Base-by-base conservation (phyloP, 495 filamentous ascomycete genomes). In the Bryoglossum gracile region DNA sequence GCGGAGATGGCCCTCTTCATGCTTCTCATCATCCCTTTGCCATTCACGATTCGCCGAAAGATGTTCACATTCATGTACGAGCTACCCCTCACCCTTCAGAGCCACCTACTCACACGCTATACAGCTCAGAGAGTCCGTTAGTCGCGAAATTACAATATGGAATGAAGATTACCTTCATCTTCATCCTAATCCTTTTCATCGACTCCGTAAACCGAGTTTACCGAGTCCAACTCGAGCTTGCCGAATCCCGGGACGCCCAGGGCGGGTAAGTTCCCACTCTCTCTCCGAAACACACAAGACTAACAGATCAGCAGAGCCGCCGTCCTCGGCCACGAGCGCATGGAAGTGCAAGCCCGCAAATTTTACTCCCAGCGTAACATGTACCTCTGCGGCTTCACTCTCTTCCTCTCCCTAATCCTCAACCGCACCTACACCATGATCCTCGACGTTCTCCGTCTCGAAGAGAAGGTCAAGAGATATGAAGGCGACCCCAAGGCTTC, bases 351-450 rank as follows among this genome's bases (percentile, higher is more conserved):
- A 67, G 92, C 92, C 50, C 90, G 92, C 75, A 97, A 97, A 68
- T 98, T 98, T 76, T 98, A 98, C 80, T 94, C 90, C 50, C 90
- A 98, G 72, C 91, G 92, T 63, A 98, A 98, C 80, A 96, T 98
- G 94, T 98, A 98, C 73, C 89, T 98, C 47, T 97, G 94, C 70
- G 92, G 92, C 59, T 98, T 98, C 75, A 98, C 92, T 0, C 84
- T 97, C 50, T 98, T 98, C 82, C 82, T 98, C 47, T 96, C 91
- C 30, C 75, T 98, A 36, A 97, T 98, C 69, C 88, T 98, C 62
- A 97, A 98, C 79, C 90, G 94, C 62, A 97, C 94, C 59, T 96
- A 97, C 74, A 83, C 80, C 61, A 89, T 97, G 87, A 97, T 96
- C 62, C 78, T 97, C 43, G 92, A 98, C 54, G 78, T 86, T 8